phyloP scores from a whole-genome alignment of 2,329 filamentous ascomycete genomes.

The Verruconis gallopava region DNA sequence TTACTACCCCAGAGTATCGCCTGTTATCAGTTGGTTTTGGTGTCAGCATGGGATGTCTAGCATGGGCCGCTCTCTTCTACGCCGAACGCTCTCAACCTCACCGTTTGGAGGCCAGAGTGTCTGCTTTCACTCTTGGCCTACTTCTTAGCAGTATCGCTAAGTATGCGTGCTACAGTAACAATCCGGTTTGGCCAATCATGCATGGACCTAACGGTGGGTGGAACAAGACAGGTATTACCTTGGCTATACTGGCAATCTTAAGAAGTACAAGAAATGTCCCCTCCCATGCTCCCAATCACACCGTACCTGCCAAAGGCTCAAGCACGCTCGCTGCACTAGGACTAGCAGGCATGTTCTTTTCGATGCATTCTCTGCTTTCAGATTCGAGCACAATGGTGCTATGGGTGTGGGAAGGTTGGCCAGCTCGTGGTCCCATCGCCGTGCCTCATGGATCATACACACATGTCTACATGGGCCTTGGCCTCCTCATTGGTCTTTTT shows the following conservation, averaged over 20 bases:
- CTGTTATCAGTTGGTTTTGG: slow-evolving; percentile 73
- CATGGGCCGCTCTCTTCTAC: slow-evolving; percentile 73
- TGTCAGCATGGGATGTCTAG: slow-evolving; percentile 65
- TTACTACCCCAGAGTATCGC: slow-evolving; percentile 58
- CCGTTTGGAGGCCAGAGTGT: slow-evolving; percentile 67
- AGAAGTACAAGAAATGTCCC: slow-evolving; percentile 52
- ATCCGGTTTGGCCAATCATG: slow-evolving; percentile 93
- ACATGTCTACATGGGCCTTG: slow-evolving; percentile 72
- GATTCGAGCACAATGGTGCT: slow-evolving; percentile 98
- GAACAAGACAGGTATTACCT: slow-evolving; percentile 68
- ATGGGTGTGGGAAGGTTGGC: slow-evolving; percentile 97
- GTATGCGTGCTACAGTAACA: slow-evolving; percentile 88
- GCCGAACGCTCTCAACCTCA: slow-evolving; percentile 61
- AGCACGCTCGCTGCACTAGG: slow-evolving; percentile 61
- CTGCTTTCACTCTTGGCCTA: slow-evolving; percentile 70
- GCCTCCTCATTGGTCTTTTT: slow-evolving; percentile 63
- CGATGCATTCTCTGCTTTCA: slow-evolving; percentile 80
- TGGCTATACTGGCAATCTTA: slow-evolving; percentile 64
- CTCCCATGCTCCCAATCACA: slow-evolving; percentile 27
- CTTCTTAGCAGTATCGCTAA: slow-evolving; percentile 80
- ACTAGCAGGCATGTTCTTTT: slow-evolving; percentile 74
- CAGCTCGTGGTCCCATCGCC: slow-evolving; percentile 73
- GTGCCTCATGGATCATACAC: slow-evolving; percentile 85
- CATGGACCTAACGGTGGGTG: slow-evolving; percentile 80
- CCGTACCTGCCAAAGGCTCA: slow-evolving; percentile 49